Evolutionary conservation across 2,329 filamentous ascomycete genomes (phyloP).

Genomic region (Colletotrichum orchidophilum): DNA sequence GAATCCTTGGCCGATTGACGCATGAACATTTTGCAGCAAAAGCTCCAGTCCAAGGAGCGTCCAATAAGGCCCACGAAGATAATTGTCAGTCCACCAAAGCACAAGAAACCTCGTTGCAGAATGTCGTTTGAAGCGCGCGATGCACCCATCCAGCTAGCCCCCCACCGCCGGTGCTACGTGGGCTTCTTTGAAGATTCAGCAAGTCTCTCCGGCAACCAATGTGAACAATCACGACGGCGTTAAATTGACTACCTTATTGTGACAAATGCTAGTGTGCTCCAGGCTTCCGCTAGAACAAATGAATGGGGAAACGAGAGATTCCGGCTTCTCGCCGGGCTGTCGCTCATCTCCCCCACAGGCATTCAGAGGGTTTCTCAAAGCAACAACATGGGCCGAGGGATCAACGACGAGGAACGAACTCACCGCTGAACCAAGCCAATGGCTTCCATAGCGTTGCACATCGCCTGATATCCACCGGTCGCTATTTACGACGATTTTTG

Average conservation of each 20-base stretch:
- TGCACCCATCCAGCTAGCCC: neutral
- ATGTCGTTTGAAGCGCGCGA: neutral
- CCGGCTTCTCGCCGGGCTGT: conserved; percentile 15
- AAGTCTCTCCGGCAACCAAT: neutral
- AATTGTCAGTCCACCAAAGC: neutral
- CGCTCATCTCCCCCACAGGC: conserved; percentile 19
- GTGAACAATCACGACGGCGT: neutral
- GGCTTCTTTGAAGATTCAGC: neutral
- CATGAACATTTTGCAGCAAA: neutral
- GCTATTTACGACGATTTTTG: neutral
- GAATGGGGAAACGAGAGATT: conserved; percentile 11
- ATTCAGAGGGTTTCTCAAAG: conserved; percentile 5
- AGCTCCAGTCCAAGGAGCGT: neutral
- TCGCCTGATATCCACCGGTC: neutral
- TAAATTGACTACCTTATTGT: neutral
- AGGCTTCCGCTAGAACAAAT: neutral
- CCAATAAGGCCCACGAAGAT: neutral
- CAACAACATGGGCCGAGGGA: neutral
- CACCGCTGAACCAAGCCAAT: neutral
- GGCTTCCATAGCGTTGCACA: neutral
- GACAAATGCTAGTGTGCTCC: neutral
- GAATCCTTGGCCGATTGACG: neutral
- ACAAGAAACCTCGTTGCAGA: neutral
- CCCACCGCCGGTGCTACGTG: neutral
- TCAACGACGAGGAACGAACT: neutral